phyloP scores from a whole-genome alignment of 1,139 yeast species.

The Yarrowia galli region DNA sequence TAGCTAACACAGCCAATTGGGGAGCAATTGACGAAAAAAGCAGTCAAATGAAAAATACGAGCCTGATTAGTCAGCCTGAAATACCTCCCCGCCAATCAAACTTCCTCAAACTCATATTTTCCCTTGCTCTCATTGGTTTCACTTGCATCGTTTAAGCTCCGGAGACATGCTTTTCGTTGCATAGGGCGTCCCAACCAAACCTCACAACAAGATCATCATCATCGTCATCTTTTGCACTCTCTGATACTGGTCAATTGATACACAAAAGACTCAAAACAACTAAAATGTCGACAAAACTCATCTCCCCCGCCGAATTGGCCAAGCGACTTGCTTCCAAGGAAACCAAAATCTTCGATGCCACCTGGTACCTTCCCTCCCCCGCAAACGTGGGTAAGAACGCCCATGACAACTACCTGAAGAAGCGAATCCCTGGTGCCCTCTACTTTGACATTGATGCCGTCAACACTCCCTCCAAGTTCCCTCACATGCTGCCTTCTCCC shows the following conservation, averaged over 20 bases:
- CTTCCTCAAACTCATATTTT: neutral
- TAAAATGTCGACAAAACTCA: conserved; percentile 20
- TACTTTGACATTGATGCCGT: conserved; percentile 82
- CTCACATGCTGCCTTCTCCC: conserved; percentile 85
- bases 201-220: neutral
- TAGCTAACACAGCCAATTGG: neutral
- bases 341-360: conserved; percentile 65
- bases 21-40: neutral
- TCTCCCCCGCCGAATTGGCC: conserved; percentile 39
- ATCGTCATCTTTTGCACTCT: neutral
- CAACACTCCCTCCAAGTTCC: conserved; percentile 64
- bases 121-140: conserved; percentile 32
- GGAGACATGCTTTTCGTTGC: neutral
- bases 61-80: neutral
- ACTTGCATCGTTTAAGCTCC: conserved; percentile 2
- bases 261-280: neutral
- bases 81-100: conserved; percentile 5
- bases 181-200: neutral
- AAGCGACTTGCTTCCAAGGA: conserved; percentile 23
- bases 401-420: conserved; percentile 56
- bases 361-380: conserved; percentile 89
- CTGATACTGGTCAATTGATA: neutral
- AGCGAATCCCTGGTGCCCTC: conserved; percentile 70
- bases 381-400: conserved; percentile 67
- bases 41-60: neutral